phyloP scores from a whole-genome alignment of 23 red algal species.

The Chondrus crispus region DNA sequence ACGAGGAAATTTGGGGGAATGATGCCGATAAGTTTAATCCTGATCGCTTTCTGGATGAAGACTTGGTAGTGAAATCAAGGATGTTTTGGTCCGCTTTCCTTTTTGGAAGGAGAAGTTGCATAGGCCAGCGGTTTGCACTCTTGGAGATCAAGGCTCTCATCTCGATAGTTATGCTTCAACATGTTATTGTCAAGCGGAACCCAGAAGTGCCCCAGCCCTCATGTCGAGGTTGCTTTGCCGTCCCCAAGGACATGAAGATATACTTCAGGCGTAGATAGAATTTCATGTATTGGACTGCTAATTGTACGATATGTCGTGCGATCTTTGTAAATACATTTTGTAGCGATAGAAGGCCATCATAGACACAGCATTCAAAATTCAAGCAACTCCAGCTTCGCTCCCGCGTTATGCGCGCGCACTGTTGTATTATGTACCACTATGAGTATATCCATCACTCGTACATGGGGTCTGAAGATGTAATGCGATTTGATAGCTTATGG shows the following conservation, averaged over 20 bases:
- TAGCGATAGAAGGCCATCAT: too few species aligned
- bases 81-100: not conserved
- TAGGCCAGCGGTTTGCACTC: not conserved
- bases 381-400: too few species aligned
- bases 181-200: not conserved
- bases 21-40: slow-evolving; percentile 12
- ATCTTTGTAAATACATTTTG: too few species aligned
- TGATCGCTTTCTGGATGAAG: not conserved
- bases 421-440: too few species aligned
- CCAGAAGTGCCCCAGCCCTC: not conserved
- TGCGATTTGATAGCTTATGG: too few species aligned
- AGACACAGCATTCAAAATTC: too few species aligned
- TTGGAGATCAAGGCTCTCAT: slow-evolving; percentile 6
- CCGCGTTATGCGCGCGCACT: too few species aligned
- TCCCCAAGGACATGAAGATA: not conserved
- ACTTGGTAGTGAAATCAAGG: not conserved
- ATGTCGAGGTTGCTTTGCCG: not conserved
- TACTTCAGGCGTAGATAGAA: not conserved
- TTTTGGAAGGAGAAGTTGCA: not conserved
- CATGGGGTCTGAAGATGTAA: too few species aligned
- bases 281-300: too few species aligned
- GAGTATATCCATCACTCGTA: too few species aligned
- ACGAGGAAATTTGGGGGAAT: not conserved
- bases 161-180: not conserved
- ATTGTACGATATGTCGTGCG: too few species aligned